Conservation (phyloP, 768 basidiomycete genomes). For the Tremella mesenterica region DNA sequence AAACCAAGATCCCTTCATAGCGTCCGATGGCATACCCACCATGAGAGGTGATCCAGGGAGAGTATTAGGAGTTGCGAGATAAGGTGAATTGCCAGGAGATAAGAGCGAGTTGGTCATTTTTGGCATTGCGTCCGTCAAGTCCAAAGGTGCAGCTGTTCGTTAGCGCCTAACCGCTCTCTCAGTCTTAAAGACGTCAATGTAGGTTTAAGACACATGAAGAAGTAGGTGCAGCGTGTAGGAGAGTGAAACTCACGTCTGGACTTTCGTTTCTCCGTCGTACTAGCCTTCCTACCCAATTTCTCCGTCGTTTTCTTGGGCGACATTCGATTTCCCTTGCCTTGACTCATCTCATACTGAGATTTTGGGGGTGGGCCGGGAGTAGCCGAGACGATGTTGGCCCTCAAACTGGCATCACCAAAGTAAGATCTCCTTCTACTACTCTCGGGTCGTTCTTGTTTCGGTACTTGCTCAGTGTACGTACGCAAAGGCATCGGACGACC, state of each 20-base stretch:
- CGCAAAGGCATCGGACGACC: conserved; percentile 7
- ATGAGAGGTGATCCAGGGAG: conserved; percentile 24
- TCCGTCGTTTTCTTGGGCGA: not conserved
- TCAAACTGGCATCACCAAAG: conserved; percentile 20
- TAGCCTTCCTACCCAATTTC: not conserved
- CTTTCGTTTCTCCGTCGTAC: conserved; percentile 17
- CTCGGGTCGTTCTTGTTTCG: not conserved
- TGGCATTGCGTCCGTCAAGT: conserved; percentile 15
- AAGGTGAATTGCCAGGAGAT: conserved; percentile 20
- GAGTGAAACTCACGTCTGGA: conserved; percentile 25
- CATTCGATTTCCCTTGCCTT: conserved; percentile 3
- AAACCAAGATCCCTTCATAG: conserved; percentile 64
- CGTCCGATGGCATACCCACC: conserved; percentile 30
- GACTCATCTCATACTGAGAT: conserved; percentile 3
- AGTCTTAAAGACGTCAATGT: not conserved
- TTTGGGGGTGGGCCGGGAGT: not conserved
- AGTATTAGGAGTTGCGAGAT: conserved; percentile 17
- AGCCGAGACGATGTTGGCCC: conserved; percentile 6
- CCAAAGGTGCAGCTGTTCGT: conserved; percentile 24
- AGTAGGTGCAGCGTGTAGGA: not conserved
- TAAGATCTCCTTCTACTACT: conserved; percentile 16
- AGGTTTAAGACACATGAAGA: not conserved
- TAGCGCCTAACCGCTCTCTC: not conserved
- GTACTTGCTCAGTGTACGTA: conserved; percentile 4
- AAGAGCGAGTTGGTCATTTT: conserved; percentile 17